Conservation (phyloP, 1,139 yeast species). For the Suhomyces kunorum region DNA sequence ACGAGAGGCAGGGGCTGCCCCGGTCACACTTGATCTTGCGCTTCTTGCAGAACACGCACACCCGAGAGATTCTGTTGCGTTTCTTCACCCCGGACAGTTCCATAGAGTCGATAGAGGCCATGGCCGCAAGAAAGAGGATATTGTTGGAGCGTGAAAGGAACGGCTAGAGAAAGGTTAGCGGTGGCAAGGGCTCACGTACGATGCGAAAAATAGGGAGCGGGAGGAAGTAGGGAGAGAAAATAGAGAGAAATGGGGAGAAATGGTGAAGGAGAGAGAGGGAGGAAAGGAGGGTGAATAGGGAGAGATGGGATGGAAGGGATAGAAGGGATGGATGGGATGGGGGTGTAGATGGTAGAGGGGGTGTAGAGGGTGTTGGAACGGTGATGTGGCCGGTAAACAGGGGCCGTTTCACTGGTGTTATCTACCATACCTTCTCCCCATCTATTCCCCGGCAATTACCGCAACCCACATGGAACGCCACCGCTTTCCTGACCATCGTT, state of each 20-base stretch:
- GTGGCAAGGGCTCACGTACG: conserved; percentile 1
- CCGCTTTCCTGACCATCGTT: no score
- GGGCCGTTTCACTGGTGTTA: no score
- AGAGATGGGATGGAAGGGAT: neutral
- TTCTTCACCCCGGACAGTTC: conserved; percentile 15
- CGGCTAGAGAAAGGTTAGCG: conserved; percentile 1
- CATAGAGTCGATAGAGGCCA: conserved; percentile 3
- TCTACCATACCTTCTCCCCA: no score
- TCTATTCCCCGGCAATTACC: no score
- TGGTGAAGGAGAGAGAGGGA: no score
- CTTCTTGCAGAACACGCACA: conserved; percentile 43
- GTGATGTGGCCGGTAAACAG: neutral
- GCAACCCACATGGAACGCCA: no score
- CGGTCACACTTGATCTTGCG: conserved; percentile 48
- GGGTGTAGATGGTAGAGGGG: neutral
- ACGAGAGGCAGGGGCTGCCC: conserved; percentile 43
- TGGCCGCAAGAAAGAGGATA: neutral
- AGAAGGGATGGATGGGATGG: neutral
- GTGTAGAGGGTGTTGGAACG: neutral
- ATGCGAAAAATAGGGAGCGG: neutral
- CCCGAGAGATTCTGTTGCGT: conserved; percentile 38
- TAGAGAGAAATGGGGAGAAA: neutral
- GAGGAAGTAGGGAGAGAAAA: neutral
- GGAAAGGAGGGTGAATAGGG: neutral
- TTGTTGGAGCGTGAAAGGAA: conserved; percentile 3